Evolutionary conservation across 768 basidiomycete species (phyloP).

Genomic region (Boletus sp.): DNA sequence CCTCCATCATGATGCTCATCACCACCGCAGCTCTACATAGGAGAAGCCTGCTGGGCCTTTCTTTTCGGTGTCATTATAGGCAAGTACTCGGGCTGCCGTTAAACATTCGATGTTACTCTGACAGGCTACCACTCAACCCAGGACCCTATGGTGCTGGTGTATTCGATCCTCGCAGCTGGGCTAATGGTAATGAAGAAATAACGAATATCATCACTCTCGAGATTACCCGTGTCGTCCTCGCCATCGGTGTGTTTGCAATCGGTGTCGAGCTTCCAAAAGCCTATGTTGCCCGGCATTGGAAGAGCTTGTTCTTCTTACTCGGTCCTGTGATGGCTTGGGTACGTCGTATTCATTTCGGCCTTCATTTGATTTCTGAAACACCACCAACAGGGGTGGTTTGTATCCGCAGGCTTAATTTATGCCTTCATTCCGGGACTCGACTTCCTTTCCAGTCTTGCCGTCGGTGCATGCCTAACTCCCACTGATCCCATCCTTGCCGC

Average conservation of each 20-base stretch:
- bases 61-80: constrained; percentile 90
- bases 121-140: constrained; percentile 27
- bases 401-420: constrained; percentile 88
- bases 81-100: constrained; percentile 29
- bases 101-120: constrained; percentile 4
- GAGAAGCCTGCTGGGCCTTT: constrained; percentile 96
- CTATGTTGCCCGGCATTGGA: constrained; percentile 94
- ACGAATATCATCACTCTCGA: constrained; percentile 86
- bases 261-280: constrained; percentile 97
- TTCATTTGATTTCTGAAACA: constrained; percentile 5
- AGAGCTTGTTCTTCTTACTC: constrained; percentile 80
- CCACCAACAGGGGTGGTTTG: constrained; percentile 79
- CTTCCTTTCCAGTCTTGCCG: constrained; percentile 86
- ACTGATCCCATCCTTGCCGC: constrained; percentile 49
- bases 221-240: constrained; percentile 85
- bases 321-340: constrained; percentile 85
- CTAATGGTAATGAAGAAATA: constrained; percentile 41
- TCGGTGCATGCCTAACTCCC: constrained; percentile 91
- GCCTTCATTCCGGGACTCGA: constrained; percentile 85
- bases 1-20: constrained; percentile 6
- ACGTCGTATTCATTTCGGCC: constrained; percentile 29
- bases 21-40: constrained; percentile 70
- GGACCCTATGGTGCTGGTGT: constrained; percentile 82
- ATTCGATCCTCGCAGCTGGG: constrained; percentile 83
- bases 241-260: constrained; percentile 96